Percentiles rank a stretch among this genome's conserved stretches.
phyloP scores from a whole-genome alignment of 352 stramenopile species.

The Globisporangium spinosum region DNA sequence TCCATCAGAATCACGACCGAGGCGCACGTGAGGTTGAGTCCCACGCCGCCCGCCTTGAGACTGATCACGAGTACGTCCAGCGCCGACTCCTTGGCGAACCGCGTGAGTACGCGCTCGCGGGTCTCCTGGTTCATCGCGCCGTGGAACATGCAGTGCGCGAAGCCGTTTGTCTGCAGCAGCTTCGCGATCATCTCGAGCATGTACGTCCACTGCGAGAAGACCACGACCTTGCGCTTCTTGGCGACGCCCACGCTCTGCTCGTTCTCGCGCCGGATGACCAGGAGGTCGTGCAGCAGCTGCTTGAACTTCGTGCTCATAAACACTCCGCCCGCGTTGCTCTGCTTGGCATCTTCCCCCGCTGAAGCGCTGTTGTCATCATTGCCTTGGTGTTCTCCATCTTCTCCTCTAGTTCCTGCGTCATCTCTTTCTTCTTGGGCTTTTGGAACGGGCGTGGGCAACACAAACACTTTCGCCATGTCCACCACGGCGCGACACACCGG shows the following conservation, averaged over 20 bases:
- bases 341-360: background rate
- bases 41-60: conserved; percentile 86
- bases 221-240: conserved; percentile 75
- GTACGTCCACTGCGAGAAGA: conserved; percentile 90
- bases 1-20: conserved; percentile 89
- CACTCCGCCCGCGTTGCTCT: conserved; percentile 21
- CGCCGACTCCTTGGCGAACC: conserved; percentile 53
- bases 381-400: background rate
- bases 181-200: conserved; percentile 84
- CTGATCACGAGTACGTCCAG: conserved; percentile 85
- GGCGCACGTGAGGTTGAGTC: conserved; percentile 88
- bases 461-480: conserved; percentile 58
- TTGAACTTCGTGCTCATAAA: conserved; percentile 73
- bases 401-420: background rate
- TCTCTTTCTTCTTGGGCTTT: conserved; percentile 13
- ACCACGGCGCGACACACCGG: conserved; percentile 74
- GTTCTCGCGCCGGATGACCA: conserved; percentile 56
- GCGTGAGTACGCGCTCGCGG: conserved; percentile 61
- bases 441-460: conserved; percentile 25
- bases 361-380: background rate
- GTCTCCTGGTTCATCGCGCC: conserved; percentile 65
- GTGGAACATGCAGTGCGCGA: conserved; percentile 67
- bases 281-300: conserved; percentile 62
- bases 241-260: conserved; percentile 13
- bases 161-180: conserved; percentile 45